Base-by-base conservation (phyloP, 2,329 filamentous ascomycete species). In the Botrytis pseudocinerea region DNA sequence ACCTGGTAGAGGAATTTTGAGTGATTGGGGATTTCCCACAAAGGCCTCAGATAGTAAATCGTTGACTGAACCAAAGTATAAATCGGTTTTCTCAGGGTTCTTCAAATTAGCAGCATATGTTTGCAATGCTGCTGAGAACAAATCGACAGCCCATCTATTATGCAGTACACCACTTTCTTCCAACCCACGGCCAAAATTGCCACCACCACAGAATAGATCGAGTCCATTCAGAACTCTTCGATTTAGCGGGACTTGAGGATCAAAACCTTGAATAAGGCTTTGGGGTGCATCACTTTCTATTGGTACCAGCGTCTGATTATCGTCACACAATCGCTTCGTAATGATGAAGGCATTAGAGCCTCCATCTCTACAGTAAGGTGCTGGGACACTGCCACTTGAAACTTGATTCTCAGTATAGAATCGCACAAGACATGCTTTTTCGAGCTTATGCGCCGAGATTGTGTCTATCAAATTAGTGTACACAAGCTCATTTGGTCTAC, bases 131-230 rank as follows among this genome's bases (percentile, higher is more conserved):
- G 84, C 82, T 0, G 82, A 76, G 72, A 87, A 87, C 73, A 89
- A 88, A 78, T 97, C 93, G 40, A 95, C 90, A 0, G 89, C 89
- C 84, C 88, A 92, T 4, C 85, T 83, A 80, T 92, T 92, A 40
- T 89, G 80, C 0, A 94, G 85, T 0, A 85, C 89, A 0, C 90
- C 89, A 0, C 88, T 89, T 70, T 94, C 92, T 80, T 94, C 92
- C 0, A 97, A 83, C 0, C 93, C 93, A 44, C 92, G 86, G 8
- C 93, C 93, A 69, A 96, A 89, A 70, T 91, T 94, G 0, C 93
- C 93, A 28, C 91, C 91, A 0, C 93, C 93, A 76, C 91, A 93
- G 78, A 93, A 97, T 0, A 96, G 83, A 75, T 94, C 92, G 5
- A 95, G 82, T 0, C 90, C 91, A 8, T 83, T 83, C 14, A 93